These are phyloP conservation scores for Wallacemonas sp. DNA, from an alignment of 208 protist genomes.

Conservation along the genomic window DNA sequence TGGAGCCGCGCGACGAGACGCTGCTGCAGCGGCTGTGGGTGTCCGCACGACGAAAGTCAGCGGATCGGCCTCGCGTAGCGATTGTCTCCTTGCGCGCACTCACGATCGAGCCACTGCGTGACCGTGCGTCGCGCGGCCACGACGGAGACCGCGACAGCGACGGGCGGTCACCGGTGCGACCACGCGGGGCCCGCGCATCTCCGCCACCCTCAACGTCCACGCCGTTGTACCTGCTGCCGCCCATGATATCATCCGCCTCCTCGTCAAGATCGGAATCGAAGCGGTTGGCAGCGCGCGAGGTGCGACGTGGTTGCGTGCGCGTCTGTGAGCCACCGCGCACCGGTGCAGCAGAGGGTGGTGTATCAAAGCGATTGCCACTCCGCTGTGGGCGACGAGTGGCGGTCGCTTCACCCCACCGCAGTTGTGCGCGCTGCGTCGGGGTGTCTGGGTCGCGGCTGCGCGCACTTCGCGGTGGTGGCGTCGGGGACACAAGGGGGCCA, in stretches of 20 bases:
- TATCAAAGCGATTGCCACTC: background rate
- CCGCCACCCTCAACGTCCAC: conserved; percentile 24
- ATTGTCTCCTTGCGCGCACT: conserved; percentile 7
- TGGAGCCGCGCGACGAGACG: conserved; percentile 21
- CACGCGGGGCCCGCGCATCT: conserved; percentile 51
- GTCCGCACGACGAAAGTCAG: background rate
- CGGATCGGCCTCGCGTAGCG: background rate
- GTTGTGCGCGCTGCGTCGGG: background rate
- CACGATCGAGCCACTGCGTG: background rate
- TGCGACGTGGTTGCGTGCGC: background rate
- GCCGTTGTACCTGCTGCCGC: no score
- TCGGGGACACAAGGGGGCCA: conserved; percentile 20
- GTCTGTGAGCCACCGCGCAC: no score
- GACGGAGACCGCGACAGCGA: conserved; percentile 1
- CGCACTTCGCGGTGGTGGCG: conserved; percentile 10
- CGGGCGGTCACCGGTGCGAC: conserved; percentile 46
- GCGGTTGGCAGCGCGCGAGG: background rate
- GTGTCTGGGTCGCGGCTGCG: background rate
- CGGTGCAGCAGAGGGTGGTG: background rate
- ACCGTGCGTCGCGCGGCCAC: background rate
- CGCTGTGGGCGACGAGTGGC: background rate
- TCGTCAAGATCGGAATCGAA: background rate
- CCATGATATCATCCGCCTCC: no score
- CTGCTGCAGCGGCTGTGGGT: conserved; percentile 5
- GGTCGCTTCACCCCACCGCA: background rate